Evolutionary conservation across 2,329 filamentous ascomycete species (phyloP).

Genomic region (Conoideocrella luteorostrata): DNA sequence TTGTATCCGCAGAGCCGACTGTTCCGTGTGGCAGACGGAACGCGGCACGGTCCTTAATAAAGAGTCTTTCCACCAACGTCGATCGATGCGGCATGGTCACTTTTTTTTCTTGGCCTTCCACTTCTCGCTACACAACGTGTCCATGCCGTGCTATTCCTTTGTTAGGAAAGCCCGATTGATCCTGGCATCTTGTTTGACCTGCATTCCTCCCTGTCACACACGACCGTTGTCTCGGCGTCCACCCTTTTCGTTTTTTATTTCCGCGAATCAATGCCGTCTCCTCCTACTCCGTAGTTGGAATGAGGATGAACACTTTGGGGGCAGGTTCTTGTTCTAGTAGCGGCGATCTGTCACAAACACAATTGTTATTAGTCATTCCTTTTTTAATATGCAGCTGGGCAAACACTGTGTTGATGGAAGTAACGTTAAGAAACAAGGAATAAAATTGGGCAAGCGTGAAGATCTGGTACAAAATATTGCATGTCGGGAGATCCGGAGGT

Average conservation of each 20-base stretch:
- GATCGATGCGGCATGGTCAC: background rate
- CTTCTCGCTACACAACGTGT: background rate
- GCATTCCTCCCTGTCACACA: background rate
- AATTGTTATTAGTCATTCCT: conserved; percentile 10
- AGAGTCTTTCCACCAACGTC: background rate
- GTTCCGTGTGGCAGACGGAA: background rate
- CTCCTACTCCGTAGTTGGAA: too few species aligned
- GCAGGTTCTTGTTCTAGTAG: conserved; percentile 9
- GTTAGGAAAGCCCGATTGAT: too few species aligned
- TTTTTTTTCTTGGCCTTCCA: background rate
- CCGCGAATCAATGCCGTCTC: background rate
- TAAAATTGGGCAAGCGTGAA: background rate
- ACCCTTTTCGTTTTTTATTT: background rate
- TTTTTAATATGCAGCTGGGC: background rate
- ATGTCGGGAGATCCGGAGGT: background rate
- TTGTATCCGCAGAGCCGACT: background rate
- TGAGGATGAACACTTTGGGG: background rate
- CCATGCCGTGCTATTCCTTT: background rate
- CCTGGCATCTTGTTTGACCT: background rate
- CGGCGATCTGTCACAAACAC: conserved; percentile 15
- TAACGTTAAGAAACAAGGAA: background rate
- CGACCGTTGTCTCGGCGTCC: background rate
- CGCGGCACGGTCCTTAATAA: background rate
- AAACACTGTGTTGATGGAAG: background rate
- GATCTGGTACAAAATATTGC: background rate